Percentiles rank a stretch among this genome's conserved stretches.
Conservation (phyloP, 371 early-diverging fungal species). For the Apophysomyces sp. region DNA sequence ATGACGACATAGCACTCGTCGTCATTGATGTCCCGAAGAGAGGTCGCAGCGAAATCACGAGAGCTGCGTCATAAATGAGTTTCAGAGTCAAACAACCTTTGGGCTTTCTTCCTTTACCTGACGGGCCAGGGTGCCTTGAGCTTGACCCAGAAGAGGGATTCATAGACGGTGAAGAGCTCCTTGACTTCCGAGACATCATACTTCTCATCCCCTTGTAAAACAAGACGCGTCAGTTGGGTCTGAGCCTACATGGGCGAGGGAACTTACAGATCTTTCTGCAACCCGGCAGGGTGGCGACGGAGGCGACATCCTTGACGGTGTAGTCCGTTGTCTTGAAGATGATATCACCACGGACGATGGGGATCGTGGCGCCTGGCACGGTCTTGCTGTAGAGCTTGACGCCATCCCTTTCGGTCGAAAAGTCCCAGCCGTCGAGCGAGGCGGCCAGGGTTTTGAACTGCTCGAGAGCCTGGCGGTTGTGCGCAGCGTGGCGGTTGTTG, state of each 20-base stretch:
- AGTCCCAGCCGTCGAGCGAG: slow-evolving; percentile 15
- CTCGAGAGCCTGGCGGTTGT: slow-evolving; percentile 18
- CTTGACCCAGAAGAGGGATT: slow-evolving; percentile 44
- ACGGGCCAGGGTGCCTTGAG: slow-evolving; percentile 50
- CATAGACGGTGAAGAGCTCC: slow-evolving; percentile 24
- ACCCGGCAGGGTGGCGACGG: slow-evolving; percentile 14
- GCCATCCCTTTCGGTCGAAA: slow-evolving; percentile 12
- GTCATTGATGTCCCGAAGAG: slow-evolving; percentile 16
- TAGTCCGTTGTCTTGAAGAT: not conserved
- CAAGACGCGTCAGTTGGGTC: not conserved
- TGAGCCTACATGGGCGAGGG: no score
- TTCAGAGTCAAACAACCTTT: not conserved
- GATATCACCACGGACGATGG: slow-evolving; percentile 23
- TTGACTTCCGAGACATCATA: slow-evolving; percentile 41
- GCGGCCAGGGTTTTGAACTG: slow-evolving; percentile 25
- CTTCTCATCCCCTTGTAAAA: slow-evolving; percentile 27
- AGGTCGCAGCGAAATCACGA: slow-evolving; percentile 15
- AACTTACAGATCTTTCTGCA: slow-evolving; percentile 23
- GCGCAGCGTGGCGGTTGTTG: slow-evolving; percentile 28
- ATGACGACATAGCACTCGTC: slow-evolving; percentile 24
- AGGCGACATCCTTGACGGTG: slow-evolving; percentile 20
- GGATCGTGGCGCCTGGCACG: not conserved
- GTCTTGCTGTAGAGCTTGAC: slow-evolving; percentile 24
- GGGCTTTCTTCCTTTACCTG: slow-evolving; percentile 16
- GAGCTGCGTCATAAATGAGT: slow-evolving; percentile 4